phyloP scores from a whole-genome alignment of 306 rosid species.

The Gastrolobium bilobum region DNA sequence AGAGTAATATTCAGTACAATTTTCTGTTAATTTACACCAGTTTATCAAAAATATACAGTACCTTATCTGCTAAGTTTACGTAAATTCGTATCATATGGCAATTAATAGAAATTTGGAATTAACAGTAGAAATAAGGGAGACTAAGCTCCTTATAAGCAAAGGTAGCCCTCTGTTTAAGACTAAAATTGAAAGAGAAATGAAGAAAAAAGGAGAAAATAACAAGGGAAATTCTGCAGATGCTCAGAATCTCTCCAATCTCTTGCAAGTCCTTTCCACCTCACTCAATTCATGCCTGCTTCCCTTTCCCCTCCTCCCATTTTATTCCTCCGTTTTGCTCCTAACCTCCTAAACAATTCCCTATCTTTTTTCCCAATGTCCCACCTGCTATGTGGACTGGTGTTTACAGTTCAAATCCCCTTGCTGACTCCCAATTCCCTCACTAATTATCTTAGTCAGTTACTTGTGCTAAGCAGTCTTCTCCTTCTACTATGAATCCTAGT shows the following conservation, averaged over 20 bases:
- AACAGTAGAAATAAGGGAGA: conserved; percentile 20
- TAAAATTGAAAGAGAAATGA: background rate
- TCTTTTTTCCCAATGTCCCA: conserved; percentile 7
- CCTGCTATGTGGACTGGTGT: conserved; percentile 22
- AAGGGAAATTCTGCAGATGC: conserved; percentile 18
- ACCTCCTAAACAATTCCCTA: background rate
- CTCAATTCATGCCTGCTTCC: background rate
- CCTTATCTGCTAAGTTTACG: no score
- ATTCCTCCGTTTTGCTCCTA: background rate
- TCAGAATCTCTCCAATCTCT: background rate
- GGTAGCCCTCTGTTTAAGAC: conserved; percentile 4
- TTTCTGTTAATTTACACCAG: no score
- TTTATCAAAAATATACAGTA: no score
- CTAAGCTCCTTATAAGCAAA: conserved; percentile 5
- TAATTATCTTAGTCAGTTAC: background rate
- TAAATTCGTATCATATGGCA: no score
- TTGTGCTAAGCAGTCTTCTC: conserved; percentile 15
- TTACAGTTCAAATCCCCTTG: conserved; percentile 17
- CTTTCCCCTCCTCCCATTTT: background rate
- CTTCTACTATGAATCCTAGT: background rate
- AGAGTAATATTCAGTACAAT: no score
- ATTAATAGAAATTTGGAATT: conserved; percentile 20
- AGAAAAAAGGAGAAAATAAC: conserved; percentile 13
- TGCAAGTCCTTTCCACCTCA: background rate
- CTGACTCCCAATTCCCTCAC: background rate